These are phyloP conservation scores for Fraxinus latifolia DNA, from an alignment of 305 asterid species.

Conservation along the genomic window DNA sequence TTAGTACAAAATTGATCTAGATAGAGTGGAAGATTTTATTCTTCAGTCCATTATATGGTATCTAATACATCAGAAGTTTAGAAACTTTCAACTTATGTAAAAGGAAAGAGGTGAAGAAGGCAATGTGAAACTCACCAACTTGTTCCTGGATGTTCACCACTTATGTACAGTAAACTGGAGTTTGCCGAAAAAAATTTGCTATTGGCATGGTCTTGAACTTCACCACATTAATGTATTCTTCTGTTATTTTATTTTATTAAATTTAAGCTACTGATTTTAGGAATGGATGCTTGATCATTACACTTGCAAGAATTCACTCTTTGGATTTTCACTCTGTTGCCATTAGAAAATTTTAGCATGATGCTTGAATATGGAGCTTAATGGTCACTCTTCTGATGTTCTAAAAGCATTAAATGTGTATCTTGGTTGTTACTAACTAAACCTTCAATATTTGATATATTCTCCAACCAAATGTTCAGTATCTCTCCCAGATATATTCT, in stretches of 20 bases:
- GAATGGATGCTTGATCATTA: not conserved
- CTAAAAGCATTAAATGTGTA: not conserved
- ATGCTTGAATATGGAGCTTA: not conserved
- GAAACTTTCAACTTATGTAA: not conserved
- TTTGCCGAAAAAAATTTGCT: not conserved
- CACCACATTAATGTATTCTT: not conserved
- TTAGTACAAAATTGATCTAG: not conserved
- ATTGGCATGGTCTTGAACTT: not conserved
- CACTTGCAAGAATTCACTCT: not conserved
- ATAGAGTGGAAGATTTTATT: not conserved
- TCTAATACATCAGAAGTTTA: not conserved
- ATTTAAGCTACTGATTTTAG: not conserved
- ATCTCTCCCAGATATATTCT: conserved; percentile 17
- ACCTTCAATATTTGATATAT: not conserved
- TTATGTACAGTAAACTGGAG: not conserved
- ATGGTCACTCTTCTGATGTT: not conserved
- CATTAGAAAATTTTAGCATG: not conserved
- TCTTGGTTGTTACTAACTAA: not conserved
- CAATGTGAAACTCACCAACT: not conserved
- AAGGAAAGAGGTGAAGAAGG: not conserved
- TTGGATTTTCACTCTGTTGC: not conserved
- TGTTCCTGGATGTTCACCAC: not conserved
- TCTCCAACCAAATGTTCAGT: not conserved
- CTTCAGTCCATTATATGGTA: not conserved
- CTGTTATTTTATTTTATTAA: not conserved